These are phyloP conservation scores for Beverwykella pulmonaria DNA, from an alignment of 495 filamentous ascomycete species.

Conservation along the genomic window DNA sequence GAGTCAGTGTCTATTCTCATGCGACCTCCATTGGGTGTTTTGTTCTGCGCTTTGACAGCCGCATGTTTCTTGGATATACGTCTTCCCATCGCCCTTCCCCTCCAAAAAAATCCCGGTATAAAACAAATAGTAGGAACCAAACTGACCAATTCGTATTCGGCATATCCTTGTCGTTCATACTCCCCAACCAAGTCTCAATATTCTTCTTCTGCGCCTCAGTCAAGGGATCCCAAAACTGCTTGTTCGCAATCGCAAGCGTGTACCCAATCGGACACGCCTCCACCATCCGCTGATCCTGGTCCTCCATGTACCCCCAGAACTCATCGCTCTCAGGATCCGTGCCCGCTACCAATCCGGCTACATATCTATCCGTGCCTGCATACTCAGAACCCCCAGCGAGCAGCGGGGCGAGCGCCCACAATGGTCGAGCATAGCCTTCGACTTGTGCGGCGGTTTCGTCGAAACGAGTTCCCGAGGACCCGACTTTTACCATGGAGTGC, in stretches of 20 bases:
- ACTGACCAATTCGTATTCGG: slow-evolving; percentile 60
- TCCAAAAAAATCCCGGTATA: no score
- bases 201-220: slow-evolving; percentile 60
- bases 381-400: slow-evolving; percentile 68
- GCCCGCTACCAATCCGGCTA: slow-evolving; percentile 66
- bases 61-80: no score
- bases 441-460: slow-evolving; percentile 77
- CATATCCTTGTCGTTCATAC: slow-evolving; percentile 74
- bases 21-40: no score
- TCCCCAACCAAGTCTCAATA: slow-evolving; percentile 68
- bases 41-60: no score
- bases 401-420: slow-evolving; percentile 73
- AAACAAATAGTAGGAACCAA: background rate
- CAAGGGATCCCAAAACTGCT: slow-evolving; percentile 67
- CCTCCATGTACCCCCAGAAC: slow-evolving; percentile 73
- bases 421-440: slow-evolving; percentile 72
- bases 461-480: slow-evolving; percentile 44
- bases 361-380: slow-evolving; percentile 62
- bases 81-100: no score
- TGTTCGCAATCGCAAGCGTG: slow-evolving; percentile 63
- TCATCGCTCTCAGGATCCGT: slow-evolving; percentile 67
- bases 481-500: slow-evolving; percentile 41
- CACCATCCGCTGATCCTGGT: slow-evolving; percentile 81
- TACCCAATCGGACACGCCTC: slow-evolving; percentile 78
- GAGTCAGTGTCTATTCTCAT: background rate